Conservation (phyloP, 352 stramenopile genomes). For the Pythium aquatile region DNA sequence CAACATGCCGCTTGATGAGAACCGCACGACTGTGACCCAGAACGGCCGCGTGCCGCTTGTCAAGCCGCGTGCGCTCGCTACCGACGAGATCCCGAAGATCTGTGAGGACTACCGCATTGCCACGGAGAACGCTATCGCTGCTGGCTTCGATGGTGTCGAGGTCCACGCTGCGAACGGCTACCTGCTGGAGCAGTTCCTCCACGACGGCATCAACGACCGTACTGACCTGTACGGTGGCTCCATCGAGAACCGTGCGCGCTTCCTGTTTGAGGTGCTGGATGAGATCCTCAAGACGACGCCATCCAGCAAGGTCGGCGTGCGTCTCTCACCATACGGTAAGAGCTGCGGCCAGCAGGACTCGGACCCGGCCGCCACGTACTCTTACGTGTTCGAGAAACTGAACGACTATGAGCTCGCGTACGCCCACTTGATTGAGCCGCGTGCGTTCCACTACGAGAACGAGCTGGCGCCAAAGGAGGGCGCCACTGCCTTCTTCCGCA, state of each 20-base stretch:
- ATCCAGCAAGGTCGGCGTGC: slow-evolving; percentile 22
- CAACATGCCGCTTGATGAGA: background rate
- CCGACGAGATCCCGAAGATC: slow-evolving; percentile 58
- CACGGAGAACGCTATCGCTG: slow-evolving; percentile 43
- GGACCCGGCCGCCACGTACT: slow-evolving; percentile 48
- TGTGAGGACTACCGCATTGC: slow-evolving; percentile 59
- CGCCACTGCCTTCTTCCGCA: slow-evolving; percentile 23
- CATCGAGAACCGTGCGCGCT: slow-evolving; percentile 62
- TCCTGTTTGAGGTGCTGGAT: slow-evolving; percentile 58
- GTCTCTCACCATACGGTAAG: slow-evolving; percentile 18
- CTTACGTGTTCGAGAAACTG: slow-evolving; percentile 48
- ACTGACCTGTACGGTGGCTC: slow-evolving; percentile 74
- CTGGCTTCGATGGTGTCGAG: slow-evolving; percentile 38
- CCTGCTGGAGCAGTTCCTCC: slow-evolving; percentile 84
- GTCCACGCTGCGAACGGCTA: slow-evolving; percentile 88
- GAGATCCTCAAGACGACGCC: slow-evolving; percentile 14
- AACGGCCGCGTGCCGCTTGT: slow-evolving; percentile 25
- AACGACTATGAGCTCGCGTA: slow-evolving; percentile 63
- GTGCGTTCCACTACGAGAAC: slow-evolving; percentile 40
- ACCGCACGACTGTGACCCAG: background rate
- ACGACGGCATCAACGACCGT: slow-evolving; percentile 55
- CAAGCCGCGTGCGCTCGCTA: slow-evolving; percentile 45
- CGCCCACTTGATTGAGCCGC: slow-evolving; percentile 58
- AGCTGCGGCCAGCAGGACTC: slow-evolving; percentile 42
- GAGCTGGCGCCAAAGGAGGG: slow-evolving; percentile 39